phyloP scores from a whole-genome alignment of 2,329 filamentous ascomycete genomes.

The Aureobasidium zeae region DNA sequence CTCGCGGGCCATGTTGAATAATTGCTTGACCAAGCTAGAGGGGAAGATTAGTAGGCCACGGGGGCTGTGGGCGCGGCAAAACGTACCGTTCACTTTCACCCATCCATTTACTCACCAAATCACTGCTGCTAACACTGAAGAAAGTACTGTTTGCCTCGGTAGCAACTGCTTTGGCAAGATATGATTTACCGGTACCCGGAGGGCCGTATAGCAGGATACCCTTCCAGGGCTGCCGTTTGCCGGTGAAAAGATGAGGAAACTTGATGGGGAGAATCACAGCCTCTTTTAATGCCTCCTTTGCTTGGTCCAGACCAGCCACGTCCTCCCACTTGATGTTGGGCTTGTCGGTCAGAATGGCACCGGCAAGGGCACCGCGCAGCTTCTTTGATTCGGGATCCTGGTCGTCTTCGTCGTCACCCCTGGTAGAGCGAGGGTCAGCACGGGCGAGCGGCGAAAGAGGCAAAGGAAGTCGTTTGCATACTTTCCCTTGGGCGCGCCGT shows the following conservation, averaged over 20 bases:
- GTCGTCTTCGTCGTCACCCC: slow-evolving; percentile 51
- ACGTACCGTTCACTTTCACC: slow-evolving; percentile 89
- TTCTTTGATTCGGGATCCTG: slow-evolving; percentile 92
- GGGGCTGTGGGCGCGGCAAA: too few species aligned
- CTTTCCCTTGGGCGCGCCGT: slow-evolving; percentile 53
- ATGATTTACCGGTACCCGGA: slow-evolving; percentile 94
- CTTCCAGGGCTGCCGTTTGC: slow-evolving; percentile 96
- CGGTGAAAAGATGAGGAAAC: slow-evolving; percentile 91
- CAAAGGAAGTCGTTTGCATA: slow-evolving; percentile 25
- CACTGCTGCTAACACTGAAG: slow-evolving; percentile 95
- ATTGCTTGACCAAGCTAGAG: slow-evolving; percentile 77
- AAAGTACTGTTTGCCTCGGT: slow-evolving; percentile 99
- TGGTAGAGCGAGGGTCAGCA: slow-evolving; percentile 8
- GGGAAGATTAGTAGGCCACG: slow-evolving; percentile 16
- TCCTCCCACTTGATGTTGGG: slow-evolving; percentile 98
- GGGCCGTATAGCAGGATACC: slow-evolving; percentile 94
- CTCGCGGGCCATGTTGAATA: slow-evolving; percentile 96
- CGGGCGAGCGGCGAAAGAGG: neutral
- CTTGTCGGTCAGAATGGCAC: slow-evolving; percentile 88
- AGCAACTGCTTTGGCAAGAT: slow-evolving; percentile 91
- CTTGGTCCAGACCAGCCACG: slow-evolving; percentile 84
- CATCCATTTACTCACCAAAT: slow-evolving; percentile 99
- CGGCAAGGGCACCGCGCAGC: slow-evolving; percentile 77
- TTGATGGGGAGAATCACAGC: slow-evolving; percentile 97
- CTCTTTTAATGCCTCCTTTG: slow-evolving; percentile 96